Conservation (phyloP, 805 yeast species). For the Pichia phayaonensis region DNA sequence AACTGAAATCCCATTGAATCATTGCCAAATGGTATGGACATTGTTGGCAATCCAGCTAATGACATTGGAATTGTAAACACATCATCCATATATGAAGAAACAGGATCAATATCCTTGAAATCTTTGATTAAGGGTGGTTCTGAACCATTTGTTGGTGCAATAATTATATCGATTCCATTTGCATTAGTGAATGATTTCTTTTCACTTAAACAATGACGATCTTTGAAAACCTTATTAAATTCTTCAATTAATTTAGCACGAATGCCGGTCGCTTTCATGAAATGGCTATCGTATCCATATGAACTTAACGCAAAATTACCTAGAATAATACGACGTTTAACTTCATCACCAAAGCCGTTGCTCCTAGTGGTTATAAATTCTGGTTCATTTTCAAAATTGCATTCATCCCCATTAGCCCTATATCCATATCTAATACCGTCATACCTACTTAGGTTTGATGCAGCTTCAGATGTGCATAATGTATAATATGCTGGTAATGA, state of each 20-base stretch:
- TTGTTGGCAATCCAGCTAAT: slow-evolving; percentile 83
- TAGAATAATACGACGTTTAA: slow-evolving; percentile 68
- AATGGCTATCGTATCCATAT: slow-evolving; percentile 65
- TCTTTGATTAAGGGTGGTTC: slow-evolving; percentile 30
- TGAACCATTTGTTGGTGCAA: slow-evolving; percentile 62
- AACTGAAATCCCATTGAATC: slow-evolving; percentile 65
- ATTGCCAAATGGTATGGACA: slow-evolving; percentile 58
- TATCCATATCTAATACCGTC: slow-evolving; percentile 87
- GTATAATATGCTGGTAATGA: slow-evolving; percentile 81
- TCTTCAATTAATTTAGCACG: slow-evolving; percentile 56
- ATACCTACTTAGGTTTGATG: slow-evolving; percentile 81
- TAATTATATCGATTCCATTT: slow-evolving; percentile 54
- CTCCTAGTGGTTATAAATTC: slow-evolving; percentile 51
- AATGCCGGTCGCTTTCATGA: slow-evolving; percentile 62
- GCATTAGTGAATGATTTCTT: slow-evolving; percentile 8
- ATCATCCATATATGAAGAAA: slow-evolving; percentile 71
- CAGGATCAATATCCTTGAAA: slow-evolving; percentile 26
- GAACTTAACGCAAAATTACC: slow-evolving; percentile 86
- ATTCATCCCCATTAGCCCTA: slow-evolving; percentile 29
- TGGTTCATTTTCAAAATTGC: slow-evolving; percentile 22
- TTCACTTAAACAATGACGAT: slow-evolving; percentile 35
- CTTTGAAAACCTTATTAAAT: slow-evolving; percentile 54
- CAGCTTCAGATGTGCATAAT: slow-evolving; percentile 86
- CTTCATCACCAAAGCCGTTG: slow-evolving; percentile 71
- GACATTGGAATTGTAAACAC: slow-evolving; percentile 85